Evolutionary conservation across 345 rosid species (phyloP).

Genomic region (Iberis pinnata): DNA sequence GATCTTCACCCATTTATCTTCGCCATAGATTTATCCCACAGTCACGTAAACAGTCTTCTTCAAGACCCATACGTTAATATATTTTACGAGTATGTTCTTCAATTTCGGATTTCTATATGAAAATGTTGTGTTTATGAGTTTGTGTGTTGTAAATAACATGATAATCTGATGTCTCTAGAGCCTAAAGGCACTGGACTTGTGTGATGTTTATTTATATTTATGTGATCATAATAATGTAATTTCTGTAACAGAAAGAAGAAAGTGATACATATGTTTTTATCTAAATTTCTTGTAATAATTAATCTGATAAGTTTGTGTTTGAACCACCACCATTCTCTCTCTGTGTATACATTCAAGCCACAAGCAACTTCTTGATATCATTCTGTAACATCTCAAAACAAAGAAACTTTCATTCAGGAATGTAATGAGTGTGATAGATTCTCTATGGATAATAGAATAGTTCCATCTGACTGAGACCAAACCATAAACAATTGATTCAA

Average conservation of each 20-base stretch:
- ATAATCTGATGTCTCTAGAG: slow-evolving; percentile 1
- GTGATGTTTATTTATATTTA: neutral
- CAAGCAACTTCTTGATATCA: slow-evolving; percentile 19
- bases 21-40: slow-evolving; percentile 23
- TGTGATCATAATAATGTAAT: neutral
- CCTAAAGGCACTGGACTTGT: neutral
- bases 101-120: neutral
- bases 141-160: neutral
- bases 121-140: too few relatives aligned
- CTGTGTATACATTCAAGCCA: neutral
- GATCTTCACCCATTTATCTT: slow-evolving; percentile 22
- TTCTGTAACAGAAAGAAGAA: neutral
- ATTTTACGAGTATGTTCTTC: neutral
- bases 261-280: neutral
- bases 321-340: slow-evolving; percentile 12
- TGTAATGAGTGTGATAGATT: neutral
- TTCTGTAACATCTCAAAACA: slow-evolving; percentile 18
- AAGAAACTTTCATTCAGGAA: slow-evolving; percentile 3
- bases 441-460: neutral
- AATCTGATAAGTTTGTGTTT: too few relatives aligned
- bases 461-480: too few relatives aligned
- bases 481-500: too few relatives aligned
- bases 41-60: slow-evolving; percentile 11
- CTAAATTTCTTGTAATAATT: neutral
- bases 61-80: slow-evolving; percentile 16